Percentiles rank a stretch among this genome's conserved stretches.
Conservation (phyloP, 352 stramenopile genomes). For the Blastocystis sp. region DNA sequence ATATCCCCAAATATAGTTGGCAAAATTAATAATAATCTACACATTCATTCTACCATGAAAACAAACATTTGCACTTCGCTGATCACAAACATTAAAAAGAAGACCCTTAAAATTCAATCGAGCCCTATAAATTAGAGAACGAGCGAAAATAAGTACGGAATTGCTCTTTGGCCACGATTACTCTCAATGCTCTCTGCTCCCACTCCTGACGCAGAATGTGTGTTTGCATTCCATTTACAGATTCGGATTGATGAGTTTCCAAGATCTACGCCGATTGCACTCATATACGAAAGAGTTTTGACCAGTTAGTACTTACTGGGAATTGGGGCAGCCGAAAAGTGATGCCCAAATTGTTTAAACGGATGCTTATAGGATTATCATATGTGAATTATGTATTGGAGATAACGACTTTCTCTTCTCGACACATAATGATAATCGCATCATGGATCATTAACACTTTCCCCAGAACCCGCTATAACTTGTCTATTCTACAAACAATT, state of each 20-base stretch:
- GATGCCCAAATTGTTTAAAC: no score
- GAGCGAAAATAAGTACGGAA: not conserved
- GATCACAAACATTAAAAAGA: constrained; percentile 29
- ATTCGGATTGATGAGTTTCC: constrained; percentile 1
- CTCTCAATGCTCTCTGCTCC: constrained; percentile 27
- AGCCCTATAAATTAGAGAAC: not conserved
- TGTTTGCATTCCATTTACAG: constrained; percentile 16
- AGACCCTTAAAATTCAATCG: constrained; percentile 1
- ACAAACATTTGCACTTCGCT: not conserved
- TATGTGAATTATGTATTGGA: no score
- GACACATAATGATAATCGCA: no score
- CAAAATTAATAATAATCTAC: constrained; percentile 34
- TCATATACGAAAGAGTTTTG: not conserved
- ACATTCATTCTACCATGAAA: not conserved
- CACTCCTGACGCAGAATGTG: not conserved
- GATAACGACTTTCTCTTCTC: no score
- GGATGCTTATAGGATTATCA: no score
- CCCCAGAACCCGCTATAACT: no score
- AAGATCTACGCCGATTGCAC: constrained; percentile 38
- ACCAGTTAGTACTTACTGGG: no score
- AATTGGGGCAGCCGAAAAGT: no score
- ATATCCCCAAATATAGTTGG: constrained; percentile 58
- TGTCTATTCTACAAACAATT: no score
- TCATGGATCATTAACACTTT: no score
- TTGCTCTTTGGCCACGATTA: not conserved